Conservation (phyloP, 805 yeast genomes). For the Wickerhamomyces bovis region DNA sequence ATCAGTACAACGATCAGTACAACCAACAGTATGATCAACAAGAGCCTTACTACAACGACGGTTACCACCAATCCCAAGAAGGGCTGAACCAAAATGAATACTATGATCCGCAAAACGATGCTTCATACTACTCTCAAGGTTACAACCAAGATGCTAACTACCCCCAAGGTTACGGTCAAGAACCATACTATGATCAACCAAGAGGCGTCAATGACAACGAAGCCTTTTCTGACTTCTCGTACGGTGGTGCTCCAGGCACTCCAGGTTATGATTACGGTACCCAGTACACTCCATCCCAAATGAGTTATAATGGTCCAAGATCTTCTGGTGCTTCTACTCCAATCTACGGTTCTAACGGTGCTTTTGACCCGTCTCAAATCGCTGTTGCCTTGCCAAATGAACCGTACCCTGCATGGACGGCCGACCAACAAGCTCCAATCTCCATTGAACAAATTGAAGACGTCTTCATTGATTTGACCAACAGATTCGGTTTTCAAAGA, state of each 20-base stretch:
- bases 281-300: conserved; percentile 79
- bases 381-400: conserved; percentile 74
- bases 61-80: conserved; percentile 28
- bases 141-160: conserved; percentile 36
- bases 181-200: conserved; percentile 49
- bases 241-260: conserved; percentile 59
- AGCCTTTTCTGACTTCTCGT: conserved; percentile 61
- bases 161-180: conserved; percentile 28
- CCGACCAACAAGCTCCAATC: conserved; percentile 87
- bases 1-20: conserved; percentile 30
- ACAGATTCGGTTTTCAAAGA: conserved; percentile 86
- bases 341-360: conserved; percentile 62
- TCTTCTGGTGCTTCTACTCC: conserved; percentile 96
- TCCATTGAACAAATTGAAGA: conserved; percentile 83
- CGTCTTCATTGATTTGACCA: conserved; percentile 74
- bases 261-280: conserved; percentile 62
- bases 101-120: conserved; percentile 26
- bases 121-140: conserved; percentile 40
- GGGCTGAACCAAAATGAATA: conserved; percentile 24
- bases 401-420: conserved; percentile 99
- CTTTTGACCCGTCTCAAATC: conserved; percentile 53
- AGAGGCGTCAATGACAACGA: conserved; percentile 44
- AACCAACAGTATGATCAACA: conserved; percentile 31
- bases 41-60: conserved; percentile 36
- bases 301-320: conserved; percentile 80